Base-by-base conservation (phyloP, 306 rosid species). In the Vigna trinervia region DNA sequence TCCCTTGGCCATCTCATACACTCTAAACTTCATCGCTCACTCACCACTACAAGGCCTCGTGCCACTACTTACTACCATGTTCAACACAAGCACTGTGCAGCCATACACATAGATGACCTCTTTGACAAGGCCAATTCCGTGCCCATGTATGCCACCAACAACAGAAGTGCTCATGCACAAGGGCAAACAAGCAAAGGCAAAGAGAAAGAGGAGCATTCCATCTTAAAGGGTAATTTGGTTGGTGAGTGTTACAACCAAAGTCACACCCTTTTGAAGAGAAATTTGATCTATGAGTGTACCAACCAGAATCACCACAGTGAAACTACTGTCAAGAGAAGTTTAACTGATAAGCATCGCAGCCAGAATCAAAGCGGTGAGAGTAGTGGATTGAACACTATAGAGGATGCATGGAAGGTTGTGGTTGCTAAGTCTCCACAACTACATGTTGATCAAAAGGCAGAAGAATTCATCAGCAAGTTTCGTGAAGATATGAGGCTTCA, bases 41-140 rank as follows among this genome's bases (percentile, higher is more conserved):
- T 84, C 74, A 69, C 78, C 13, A 72, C 71, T 8, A 8, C 38
- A 12, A 63, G 80, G 47, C 53, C 83, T 51, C 84, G 73, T 38
- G 53, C 79, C 74, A 41, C 63, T 81, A 53, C 76, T 65, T 81
- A 74, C 51, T 38, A 76, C 78, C 84, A 69, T 8, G 15, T 74
- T 75, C 79, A 62, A 26, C 45, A 17, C 76, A 57, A 72, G 66
- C 79, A 79, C 50, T 72, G 84, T 12, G 43, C 85, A 2, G 78
- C 92, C 6, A 83, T 92, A 74, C 88, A 76, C 84, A 88, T 92
- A 71, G 93, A 92, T 75, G 88, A 88, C 57, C 90, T 88, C 73
- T 92, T 79, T 77, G 83, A 79, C 4, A 81, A 82, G 58, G 6
- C 36, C 22, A 2, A 36, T 19, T 71, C 84, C 30, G 14, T 46